Base-by-base conservation (phyloP, 2,329 filamentous ascomycete species). In the Parafenestella ontariensis region DNA sequence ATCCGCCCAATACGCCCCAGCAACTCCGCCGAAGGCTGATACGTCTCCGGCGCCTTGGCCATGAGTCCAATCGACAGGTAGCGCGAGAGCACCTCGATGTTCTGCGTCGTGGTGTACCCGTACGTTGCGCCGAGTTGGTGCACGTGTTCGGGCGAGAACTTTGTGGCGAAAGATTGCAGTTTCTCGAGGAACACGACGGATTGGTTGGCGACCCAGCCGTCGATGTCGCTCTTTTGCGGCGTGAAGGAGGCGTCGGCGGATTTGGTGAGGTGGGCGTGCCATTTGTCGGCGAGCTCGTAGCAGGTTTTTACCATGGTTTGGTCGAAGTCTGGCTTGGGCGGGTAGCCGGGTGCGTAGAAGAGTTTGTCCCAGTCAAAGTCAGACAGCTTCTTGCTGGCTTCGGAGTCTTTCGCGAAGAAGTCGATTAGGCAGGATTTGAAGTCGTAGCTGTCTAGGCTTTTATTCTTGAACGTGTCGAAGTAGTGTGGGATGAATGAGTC, bases 401-500 rank as follows among this genome's bases (percentile, higher is more conserved):
- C 82, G 2, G 83, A 78, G 68, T 96, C 90, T 2, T 78, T 78
- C 54, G 84, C 80, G 76, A 97, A 98, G 82, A 96, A 98, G 59
- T 90, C 85, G 31, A 96, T 74, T 47, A 97, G 88, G 0, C 91
- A 96, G 45, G 89, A 82, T 74, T 94, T 96, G 84, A 99, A 99
- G 70, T 98, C 91, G 67, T 90, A 96, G 1, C 91, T 96, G 77
- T 97, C 92, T 7, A 99, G 83, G 2, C 92, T 96, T 76, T 92
- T 94, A 70, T 86, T 85, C 52, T 90, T 87, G 85, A 89, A 98
- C 34, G 85, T 91, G 26, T 84, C 87, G 75, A 98, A 98, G 80
- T 98, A 97, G 77, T 96, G 88, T 15, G 93, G 92, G 70, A 98
- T 97, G 77, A 98, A 99, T 66, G 87, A 89, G 81, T 98, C 91